Evolutionary conservation across 352 stramenopile species (phyloP).

Genomic region (Ophiocytium majus): DNA sequence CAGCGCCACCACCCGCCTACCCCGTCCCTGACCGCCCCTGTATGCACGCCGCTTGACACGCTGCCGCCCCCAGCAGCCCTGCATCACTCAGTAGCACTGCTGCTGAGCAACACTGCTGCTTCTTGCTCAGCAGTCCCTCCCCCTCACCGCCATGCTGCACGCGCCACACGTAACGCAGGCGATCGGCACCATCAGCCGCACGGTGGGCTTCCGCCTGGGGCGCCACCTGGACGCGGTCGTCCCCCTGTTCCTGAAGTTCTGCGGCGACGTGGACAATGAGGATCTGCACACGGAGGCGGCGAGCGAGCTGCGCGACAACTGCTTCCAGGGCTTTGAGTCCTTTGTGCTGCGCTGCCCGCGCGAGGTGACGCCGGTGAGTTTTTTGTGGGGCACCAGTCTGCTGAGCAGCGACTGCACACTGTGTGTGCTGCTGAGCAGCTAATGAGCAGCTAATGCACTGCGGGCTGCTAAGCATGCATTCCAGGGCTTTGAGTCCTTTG

Average conservation of each 20-base stretch:
- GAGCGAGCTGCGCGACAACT: constrained; percentile 94
- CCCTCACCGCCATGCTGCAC: background rate
- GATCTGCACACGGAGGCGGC: constrained; percentile 84
- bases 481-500: constrained; percentile 90
- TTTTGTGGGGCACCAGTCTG: too few species aligned
- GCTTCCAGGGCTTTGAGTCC: constrained; percentile 91
- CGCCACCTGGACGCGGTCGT: constrained; percentile 91
- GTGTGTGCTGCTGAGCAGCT: too few species aligned
- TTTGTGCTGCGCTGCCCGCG: constrained; percentile 92
- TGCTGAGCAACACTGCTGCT: too few species aligned
- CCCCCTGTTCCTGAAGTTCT: constrained; percentile 91
- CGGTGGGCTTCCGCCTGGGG: constrained; percentile 88
- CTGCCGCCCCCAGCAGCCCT: too few species aligned
- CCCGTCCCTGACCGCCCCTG: background rate
- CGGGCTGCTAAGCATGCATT: too few species aligned
- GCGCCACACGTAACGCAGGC: constrained; percentile 71
- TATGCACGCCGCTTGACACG: background rate
- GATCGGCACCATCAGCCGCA: constrained; percentile 91
- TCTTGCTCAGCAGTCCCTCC: background rate
- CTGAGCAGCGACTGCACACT: too few species aligned
- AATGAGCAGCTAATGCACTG: too few species aligned
- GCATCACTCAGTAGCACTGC: too few species aligned
- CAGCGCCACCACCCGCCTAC: background rate
- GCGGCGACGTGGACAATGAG: constrained; percentile 82
- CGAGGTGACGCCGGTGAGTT: constrained; percentile 77